Percentiles rank a stretch among this genome's conserved stretches.
Evolutionary conservation across 352 stramenopile genomes (phyloP).

Genomic region (Phytophthora cactorum): DNA sequence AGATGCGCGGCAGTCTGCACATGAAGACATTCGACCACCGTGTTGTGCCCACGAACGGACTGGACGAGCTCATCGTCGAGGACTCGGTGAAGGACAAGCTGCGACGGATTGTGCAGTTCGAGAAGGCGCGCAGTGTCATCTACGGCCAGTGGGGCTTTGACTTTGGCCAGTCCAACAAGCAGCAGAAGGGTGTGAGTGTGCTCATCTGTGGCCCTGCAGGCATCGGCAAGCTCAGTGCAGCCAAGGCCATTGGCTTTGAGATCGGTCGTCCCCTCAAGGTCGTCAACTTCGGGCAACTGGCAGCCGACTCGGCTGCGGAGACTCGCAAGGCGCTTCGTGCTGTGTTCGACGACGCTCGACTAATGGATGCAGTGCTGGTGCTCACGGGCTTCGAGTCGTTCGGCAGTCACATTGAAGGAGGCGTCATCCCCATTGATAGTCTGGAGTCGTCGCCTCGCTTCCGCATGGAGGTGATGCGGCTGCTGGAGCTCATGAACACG

Average conservation of each 20-base stretch:
- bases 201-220: slow-evolving; percentile 72
- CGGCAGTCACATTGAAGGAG: slow-evolving; percentile 72
- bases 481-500: slow-evolving; percentile 80
- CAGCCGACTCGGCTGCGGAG: slow-evolving; percentile 76
- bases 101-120: slow-evolving; percentile 76
- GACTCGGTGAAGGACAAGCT: slow-evolving; percentile 71
- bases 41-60: slow-evolving; percentile 75
- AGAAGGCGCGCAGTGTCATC: slow-evolving; percentile 87
- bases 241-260: slow-evolving; percentile 86
- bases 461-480: slow-evolving; percentile 73
- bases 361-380: slow-evolving; percentile 89
- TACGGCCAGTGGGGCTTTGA: slow-evolving; percentile 89
- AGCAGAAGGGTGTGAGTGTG: slow-evolving; percentile 86
- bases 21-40: slow-evolving; percentile 92
- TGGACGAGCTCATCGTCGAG: slow-evolving; percentile 79
- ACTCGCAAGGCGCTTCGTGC: slow-evolving; percentile 75
- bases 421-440: slow-evolving; percentile 52
- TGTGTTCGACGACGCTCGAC: slow-evolving; percentile 86
- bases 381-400: slow-evolving; percentile 90
- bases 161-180: slow-evolving; percentile 80
- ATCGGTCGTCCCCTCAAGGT: slow-evolving; percentile 84
- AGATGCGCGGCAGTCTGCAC: slow-evolving; percentile 88
- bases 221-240: slow-evolving; percentile 78
- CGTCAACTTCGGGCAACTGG: slow-evolving; percentile 79
- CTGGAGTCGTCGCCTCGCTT: slow-evolving; percentile 76